Evolutionary conservation across 75 land plant genomes (phyloP).

Genomic region (Cupressus sempervirens): DNA sequence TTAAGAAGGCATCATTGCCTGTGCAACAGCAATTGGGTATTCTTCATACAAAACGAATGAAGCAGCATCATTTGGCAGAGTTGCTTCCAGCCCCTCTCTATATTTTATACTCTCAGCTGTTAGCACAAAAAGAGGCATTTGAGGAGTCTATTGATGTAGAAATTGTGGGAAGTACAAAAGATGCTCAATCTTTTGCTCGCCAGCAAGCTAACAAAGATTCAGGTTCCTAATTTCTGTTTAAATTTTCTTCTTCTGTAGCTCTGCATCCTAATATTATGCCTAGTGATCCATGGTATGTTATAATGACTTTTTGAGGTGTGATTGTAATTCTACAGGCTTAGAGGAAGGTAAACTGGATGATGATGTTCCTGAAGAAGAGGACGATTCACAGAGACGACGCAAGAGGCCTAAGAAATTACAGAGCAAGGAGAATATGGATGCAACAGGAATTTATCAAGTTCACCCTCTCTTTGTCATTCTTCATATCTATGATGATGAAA

Average conservation of each 20-base stretch:
- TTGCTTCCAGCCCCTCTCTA: constrained; percentile 93
- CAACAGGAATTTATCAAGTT: constrained; percentile 49
- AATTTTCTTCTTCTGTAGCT: not conserved
- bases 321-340: constrained; percentile 29
- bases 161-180: constrained; percentile 83
- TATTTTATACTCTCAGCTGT: constrained; percentile 72
- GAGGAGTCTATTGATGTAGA: constrained; percentile 85
- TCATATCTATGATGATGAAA: constrained; percentile 71
- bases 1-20: constrained; percentile 96
- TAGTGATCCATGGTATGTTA: not conserved
- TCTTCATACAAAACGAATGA: constrained; percentile 75
- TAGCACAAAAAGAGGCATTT: constrained; percentile 92
- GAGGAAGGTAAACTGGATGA: constrained; percentile 62
- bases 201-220: constrained; percentile 70
- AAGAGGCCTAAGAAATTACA: constrained; percentile 68
- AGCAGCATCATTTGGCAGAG: constrained; percentile 85
- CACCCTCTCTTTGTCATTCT: constrained; percentile 81
- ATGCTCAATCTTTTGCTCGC: constrained; percentile 74
- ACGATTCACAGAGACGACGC: constrained; percentile 82
- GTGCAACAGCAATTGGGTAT: constrained; percentile 89
- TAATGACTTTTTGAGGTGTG: not conserved
- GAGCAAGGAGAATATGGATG: constrained; percentile 49
- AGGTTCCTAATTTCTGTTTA: constrained; percentile 35
- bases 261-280: not conserved
- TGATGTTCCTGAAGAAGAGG: constrained; percentile 81